A percentile compares a stretch with the other conserved stretches of the same genome.
Evolutionary conservation across 108 stramenopile genomes (phyloP).

Genomic region (Pseudonitzschia multiseries): DNA sequence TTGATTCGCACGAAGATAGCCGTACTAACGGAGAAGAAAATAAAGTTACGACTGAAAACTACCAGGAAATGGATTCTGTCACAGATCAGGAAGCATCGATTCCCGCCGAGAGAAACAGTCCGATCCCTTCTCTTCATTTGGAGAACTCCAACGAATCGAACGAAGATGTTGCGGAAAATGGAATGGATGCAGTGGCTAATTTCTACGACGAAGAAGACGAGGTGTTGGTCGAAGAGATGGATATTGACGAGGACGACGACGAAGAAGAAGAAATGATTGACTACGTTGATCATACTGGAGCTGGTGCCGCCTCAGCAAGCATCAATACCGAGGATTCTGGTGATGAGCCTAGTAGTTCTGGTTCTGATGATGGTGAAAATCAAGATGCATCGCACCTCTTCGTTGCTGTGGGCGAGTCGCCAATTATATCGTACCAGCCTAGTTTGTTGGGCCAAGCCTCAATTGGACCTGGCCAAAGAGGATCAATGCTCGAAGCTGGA

Average conservation of each 20-base stretch:
- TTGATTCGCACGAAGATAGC: conserved; percentile 11
- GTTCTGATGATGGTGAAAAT: conserved; percentile 42
- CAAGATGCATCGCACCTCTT: conserved; percentile 41
- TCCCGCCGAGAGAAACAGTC: neutral
- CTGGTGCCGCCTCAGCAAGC: neutral
- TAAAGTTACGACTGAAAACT: neutral
- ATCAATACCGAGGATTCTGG: conserved; percentile 37
- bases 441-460: conserved; percentile 60
- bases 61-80: conserved; percentile 7
- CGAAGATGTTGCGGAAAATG: neutral
- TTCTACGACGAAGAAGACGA: conserved; percentile 15
- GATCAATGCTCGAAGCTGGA: conserved; percentile 63
- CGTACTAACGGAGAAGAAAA: neutral
- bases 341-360: conserved; percentile 50
- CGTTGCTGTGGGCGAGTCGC: conserved; percentile 70
- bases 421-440: conserved; percentile 78
- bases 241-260: conserved; percentile 58
- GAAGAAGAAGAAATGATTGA: conserved; percentile 66
- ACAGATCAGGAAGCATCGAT: neutral
- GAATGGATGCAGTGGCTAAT: conserved; percentile 1
- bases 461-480: conserved; percentile 71
- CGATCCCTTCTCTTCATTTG: neutral
- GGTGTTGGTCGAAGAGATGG: conserved; percentile 37
- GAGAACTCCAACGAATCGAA: neutral
- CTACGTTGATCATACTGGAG: conserved; percentile 25